These are phyloP conservation scores for Pneumocystis wakefieldiae DNA, from an alignment of 1,139 yeast genomes.

Conservation along the genomic window DNA sequence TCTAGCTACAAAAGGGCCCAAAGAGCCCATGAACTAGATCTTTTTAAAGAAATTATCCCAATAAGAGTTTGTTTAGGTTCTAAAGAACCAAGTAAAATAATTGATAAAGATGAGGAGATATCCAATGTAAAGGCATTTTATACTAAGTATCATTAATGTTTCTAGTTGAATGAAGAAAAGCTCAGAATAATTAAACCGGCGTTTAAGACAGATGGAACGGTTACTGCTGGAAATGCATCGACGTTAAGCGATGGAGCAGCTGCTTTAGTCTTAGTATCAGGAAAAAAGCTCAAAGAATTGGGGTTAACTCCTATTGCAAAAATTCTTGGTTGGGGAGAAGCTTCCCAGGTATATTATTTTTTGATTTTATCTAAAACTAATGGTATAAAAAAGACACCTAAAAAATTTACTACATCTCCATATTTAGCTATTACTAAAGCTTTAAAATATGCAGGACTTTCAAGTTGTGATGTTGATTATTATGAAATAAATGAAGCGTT, in stretches of 20 bases:
- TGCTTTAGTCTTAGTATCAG: constrained; percentile 77
- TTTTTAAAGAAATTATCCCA: constrained; percentile 78
- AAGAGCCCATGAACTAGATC: constrained; percentile 61
- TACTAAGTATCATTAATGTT: neutral
- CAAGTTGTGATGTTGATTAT: constrained; percentile 48
- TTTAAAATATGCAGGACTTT: constrained; percentile 64
- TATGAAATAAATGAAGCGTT: constrained; percentile 96
- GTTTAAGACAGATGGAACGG: constrained; percentile 77
- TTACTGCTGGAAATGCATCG: constrained; percentile 93
- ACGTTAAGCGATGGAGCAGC: constrained; percentile 96
- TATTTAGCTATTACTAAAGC: constrained; percentile 91
- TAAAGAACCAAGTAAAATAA: constrained; percentile 74
- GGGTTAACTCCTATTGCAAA: constrained; percentile 77
- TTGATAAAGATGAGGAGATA: constrained; percentile 65
- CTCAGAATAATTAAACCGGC: constrained; percentile 77
- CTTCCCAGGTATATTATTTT: constrained; percentile 44
- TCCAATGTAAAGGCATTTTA: constrained; percentile 20
- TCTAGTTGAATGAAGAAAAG: constrained; percentile 58
- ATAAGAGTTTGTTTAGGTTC: constrained; percentile 75
- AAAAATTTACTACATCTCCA: constrained; percentile 91
- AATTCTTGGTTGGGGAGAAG: constrained; percentile 93
- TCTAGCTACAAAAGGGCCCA: constrained; percentile 73
- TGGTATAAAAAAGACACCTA: constrained; percentile 33
- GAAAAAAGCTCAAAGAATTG: constrained; percentile 63
- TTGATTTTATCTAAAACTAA: neutral